These are phyloP conservation scores for Umbelopsis ramanniana DNA, from an alignment of 192 early-diverging fungal genomes.

Conservation along the genomic window DNA sequence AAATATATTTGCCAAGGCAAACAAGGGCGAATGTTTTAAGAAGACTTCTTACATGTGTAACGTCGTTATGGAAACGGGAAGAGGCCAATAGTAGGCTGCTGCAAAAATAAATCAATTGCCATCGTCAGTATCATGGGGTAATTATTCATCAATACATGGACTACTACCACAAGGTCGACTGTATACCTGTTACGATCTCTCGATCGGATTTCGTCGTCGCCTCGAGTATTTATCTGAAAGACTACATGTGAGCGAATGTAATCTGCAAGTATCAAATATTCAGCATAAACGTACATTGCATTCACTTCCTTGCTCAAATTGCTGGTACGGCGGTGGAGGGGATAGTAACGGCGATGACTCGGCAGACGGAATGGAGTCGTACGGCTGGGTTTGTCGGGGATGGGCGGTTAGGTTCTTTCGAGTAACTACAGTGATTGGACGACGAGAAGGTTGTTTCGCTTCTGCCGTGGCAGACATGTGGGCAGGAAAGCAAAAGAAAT, in stretches of 20 bases:
- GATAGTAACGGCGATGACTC: constrained; percentile 10
- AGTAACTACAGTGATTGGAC: neutral
- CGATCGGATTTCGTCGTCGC: neutral
- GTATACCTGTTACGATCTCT: neutral
- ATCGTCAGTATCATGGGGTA: neutral
- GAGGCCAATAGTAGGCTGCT: neutral
- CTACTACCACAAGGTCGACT: neutral
- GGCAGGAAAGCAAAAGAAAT: neutral
- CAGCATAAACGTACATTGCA: neutral
- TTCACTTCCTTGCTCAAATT: neutral
- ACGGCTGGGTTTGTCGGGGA: constrained; percentile 6
- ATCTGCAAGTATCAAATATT: neutral
- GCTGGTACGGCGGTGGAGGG: constrained; percentile 19
- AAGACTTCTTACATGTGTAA: neutral
- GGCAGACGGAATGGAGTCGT: neutral
- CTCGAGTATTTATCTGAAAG: no score
- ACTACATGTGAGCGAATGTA: no score
- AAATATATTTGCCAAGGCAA: neutral
- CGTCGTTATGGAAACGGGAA: neutral
- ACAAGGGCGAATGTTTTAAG: neutral
- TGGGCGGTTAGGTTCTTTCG: neutral
- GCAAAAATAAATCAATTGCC: neutral
- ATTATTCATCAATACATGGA: neutral
- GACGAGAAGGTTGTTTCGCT: neutral
- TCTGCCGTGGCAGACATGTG: constrained; percentile 9